Conservation (phyloP, 2,329 filamentous ascomycete species). For the Trichoderma koningiopsis region DNA sequence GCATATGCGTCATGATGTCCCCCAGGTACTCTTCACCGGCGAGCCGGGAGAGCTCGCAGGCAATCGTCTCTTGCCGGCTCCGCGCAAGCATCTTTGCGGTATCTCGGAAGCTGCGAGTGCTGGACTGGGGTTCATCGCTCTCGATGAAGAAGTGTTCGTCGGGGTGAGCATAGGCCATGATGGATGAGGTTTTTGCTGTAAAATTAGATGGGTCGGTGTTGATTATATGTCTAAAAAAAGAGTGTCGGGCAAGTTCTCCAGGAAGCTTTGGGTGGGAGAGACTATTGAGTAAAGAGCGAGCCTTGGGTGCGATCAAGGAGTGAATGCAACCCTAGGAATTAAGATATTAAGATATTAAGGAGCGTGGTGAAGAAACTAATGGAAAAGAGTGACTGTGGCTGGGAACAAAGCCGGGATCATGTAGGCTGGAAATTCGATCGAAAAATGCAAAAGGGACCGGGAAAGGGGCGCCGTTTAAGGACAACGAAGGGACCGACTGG, state of each 20-base stretch:
- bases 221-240: slow-evolving; percentile 44
- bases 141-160: slow-evolving; percentile 59
- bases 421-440: slow-evolving; percentile 34
- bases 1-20: slow-evolving; percentile 92
- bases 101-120: slow-evolving; percentile 67
- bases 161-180: slow-evolving; percentile 50
- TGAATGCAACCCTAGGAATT: slow-evolving; percentile 44
- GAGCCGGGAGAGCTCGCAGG: slow-evolving; percentile 81
- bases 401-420: slow-evolving; percentile 51
- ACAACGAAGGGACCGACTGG: slow-evolving; percentile 45
- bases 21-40: slow-evolving; percentile 91
- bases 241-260: slow-evolving; percentile 55
- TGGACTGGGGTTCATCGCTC: slow-evolving; percentile 53
- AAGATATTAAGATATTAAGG: slow-evolving; percentile 62
- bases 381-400: slow-evolving; percentile 62
- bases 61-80: slow-evolving; percentile 84
- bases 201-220: slow-evolving; percentile 33
- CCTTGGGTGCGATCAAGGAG: slow-evolving; percentile 31
- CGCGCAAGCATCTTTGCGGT: slow-evolving; percentile 76
- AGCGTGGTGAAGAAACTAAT: slow-evolving; percentile 54
- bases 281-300: slow-evolving; percentile 45
- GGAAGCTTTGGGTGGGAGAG: slow-evolving; percentile 52
- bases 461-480: slow-evolving; percentile 50
- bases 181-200: slow-evolving; percentile 34
- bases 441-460: slow-evolving; percentile 42